Conservation (phyloP, 768 basidiomycete species). For the Tulasnella sp. region DNA sequence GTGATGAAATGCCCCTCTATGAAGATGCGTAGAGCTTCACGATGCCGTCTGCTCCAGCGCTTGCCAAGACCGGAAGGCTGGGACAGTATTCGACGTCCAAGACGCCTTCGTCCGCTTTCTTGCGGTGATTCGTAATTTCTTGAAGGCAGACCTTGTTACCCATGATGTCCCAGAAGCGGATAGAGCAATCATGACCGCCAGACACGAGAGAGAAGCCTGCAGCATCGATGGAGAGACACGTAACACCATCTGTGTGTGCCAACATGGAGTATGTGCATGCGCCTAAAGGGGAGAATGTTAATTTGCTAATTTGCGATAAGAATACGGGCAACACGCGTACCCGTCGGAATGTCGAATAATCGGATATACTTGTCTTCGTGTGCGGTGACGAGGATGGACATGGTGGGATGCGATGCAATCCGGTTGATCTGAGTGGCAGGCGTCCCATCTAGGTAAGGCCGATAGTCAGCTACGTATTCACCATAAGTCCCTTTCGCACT, state of each 20-base stretch:
- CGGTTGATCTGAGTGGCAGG: slow-evolving; percentile 77
- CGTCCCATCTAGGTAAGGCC: slow-evolving; percentile 55
- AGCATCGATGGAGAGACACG: slow-evolving; percentile 82
- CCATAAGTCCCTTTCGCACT: slow-evolving; percentile 46
- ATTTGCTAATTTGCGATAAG: not conserved
- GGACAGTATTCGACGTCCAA: slow-evolving; percentile 83
- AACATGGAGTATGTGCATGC: slow-evolving; percentile 86
- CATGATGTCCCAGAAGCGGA: slow-evolving; percentile 91
- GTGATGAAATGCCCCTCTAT: slow-evolving; percentile 6
- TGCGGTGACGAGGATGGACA: slow-evolving; percentile 80
- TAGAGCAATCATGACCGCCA: slow-evolving; percentile 87
- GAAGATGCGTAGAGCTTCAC: slow-evolving; percentile 71
- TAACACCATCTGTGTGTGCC: slow-evolving; percentile 88
- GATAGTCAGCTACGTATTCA: slow-evolving; percentile 18
- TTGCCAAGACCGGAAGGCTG: slow-evolving; percentile 79
- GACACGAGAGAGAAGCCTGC: slow-evolving; percentile 85
- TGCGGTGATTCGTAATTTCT: slow-evolving; percentile 83
- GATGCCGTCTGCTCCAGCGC: slow-evolving; percentile 93
- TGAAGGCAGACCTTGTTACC: slow-evolving; percentile 77
- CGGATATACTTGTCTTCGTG: slow-evolving; percentile 93
- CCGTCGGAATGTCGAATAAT: slow-evolving; percentile 78
- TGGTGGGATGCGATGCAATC: slow-evolving; percentile 84
- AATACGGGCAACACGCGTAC: slow-evolving; percentile 45
- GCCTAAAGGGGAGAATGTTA: slow-evolving; percentile 42
- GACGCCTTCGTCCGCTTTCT: slow-evolving; percentile 87